phyloP scores from a whole-genome alignment of 75 land plant genomes.

The Gnetum montanum region DNA sequence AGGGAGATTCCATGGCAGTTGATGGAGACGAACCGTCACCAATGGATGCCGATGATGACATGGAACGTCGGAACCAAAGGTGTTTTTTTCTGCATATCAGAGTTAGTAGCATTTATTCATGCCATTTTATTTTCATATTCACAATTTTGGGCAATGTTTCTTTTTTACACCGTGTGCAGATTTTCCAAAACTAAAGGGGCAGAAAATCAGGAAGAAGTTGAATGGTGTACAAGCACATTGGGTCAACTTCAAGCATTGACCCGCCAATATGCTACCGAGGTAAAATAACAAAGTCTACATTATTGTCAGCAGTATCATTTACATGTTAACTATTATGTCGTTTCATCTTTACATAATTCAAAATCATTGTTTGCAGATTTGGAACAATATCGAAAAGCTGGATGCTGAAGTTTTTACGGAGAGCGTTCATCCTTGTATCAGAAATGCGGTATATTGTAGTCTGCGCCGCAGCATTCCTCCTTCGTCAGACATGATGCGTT shows the following conservation, averaged over 20 bases:
- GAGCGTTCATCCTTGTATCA: conserved; percentile 42
- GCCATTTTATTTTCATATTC: not conserved
- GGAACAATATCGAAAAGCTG: conserved; percentile 68
- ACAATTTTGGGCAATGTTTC: not conserved
- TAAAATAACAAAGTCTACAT: too few species aligned
- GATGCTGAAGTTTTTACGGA: conserved; percentile 56
- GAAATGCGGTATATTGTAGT: conserved; percentile 49
- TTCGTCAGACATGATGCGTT: too few species aligned
- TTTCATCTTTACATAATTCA: not conserved
- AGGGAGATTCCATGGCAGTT: conserved; percentile 21
- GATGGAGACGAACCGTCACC: conserved; percentile 43
- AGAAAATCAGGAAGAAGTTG: conserved; percentile 36
- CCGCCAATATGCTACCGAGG: conserved; percentile 78
- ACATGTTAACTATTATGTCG: not conserved
- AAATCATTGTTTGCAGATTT: conserved; percentile 39
- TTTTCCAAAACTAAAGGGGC: conserved; percentile 10
- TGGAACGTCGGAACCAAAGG: conserved; percentile 22
- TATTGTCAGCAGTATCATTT: not conserved
- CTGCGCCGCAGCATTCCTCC: conserved; percentile 65
- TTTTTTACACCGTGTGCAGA: conserved; percentile 10
- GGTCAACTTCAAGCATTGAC: conserved; percentile 76
- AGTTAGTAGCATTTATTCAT: too few species aligned
- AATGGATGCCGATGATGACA: conserved; percentile 60
- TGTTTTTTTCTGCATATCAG: not conserved
- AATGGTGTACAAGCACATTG: conserved; percentile 65